Base-by-base conservation (phyloP, 352 stramenopile species). In the Phytophthora pisi region DNA sequence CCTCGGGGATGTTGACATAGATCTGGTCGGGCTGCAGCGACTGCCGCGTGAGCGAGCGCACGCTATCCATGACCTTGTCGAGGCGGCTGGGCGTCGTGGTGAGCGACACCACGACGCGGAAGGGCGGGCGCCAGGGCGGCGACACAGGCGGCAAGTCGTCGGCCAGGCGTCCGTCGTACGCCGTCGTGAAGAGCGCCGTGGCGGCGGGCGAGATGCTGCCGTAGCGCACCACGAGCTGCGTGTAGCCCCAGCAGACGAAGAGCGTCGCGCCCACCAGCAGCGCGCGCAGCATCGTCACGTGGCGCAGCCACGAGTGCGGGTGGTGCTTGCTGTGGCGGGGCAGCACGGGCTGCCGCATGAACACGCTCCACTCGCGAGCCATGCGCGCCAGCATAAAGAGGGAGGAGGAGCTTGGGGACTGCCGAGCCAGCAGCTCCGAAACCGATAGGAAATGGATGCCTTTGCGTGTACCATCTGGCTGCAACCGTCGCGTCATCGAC, bases 101-200 rank as follows among this genome's bases (percentile, higher is more conserved):
- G 45, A 95, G 79, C 34, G 83, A 92, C 51, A 95, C 83, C 5
- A 95, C 84, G n/a, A 95, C 84, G 47, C 83, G 79, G 64, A 95
- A 95, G 1, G 63, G 54, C 3, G 84, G 84, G n/a, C 83, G 79
- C 84, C 86, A 95, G 1, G 66, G 55, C 7, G 76, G 72, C 2
- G 74, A 76, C 5, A 18, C n/a, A 2, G 75, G 75, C 13, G 77
- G 74, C 36, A 78, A 78, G 66, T 94, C 83, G 15, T 68, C 57
- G 5, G 71, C 72, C 0, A 51, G 43, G 18, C 84, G 79, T 2
- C 86, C 86, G 23, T 82, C 61, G 57, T 86, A 92, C 1, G 81
- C 51, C 1, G 73, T 79, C 20, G 86, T 94, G 69, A 90, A 94
- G 30, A 90, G 54, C 45, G 72, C 69, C 6, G 86, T 92, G 31